phyloP scores from a whole-genome alignment of 805 yeast genomes.

The Saccharomycodes ludwigii region DNA sequence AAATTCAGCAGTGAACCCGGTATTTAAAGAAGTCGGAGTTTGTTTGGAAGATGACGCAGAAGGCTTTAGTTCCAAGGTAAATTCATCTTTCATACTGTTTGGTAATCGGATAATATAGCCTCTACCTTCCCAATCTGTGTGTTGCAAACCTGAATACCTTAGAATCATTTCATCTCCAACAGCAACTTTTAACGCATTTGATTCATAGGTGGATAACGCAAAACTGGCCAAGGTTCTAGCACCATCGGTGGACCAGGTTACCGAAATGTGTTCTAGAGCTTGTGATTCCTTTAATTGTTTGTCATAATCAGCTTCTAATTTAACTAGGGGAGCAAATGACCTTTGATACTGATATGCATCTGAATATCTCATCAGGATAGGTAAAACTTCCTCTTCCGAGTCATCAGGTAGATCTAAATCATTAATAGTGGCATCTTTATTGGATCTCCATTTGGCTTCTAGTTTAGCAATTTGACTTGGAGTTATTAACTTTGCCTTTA shows the following conservation, averaged over 20 bases:
- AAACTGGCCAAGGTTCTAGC: conserved; percentile 63
- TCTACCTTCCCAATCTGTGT: conserved; percentile 55
- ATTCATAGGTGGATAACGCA: conserved; percentile 53
- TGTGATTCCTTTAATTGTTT: conserved; percentile 62
- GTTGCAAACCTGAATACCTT: conserved; percentile 44
- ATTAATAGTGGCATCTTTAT: conserved; percentile 56
- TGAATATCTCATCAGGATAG: conserved; percentile 61
- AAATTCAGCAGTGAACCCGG: conserved; percentile 72
- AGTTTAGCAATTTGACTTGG: conserved; percentile 55
- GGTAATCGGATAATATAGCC: conserved; percentile 71
- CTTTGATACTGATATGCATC: conserved; percentile 82
- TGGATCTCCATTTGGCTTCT: conserved; percentile 72
- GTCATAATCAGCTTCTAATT: conserved; percentile 74
- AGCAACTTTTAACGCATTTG: conserved; percentile 53
- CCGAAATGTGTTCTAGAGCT: conserved; percentile 58
- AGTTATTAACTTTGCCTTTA: conserved; percentile 43
- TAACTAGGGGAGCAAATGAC: conserved; percentile 71
- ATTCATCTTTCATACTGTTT: conserved; percentile 48
- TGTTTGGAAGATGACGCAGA: conserved; percentile 20
- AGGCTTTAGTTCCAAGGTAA: conserved; percentile 54
- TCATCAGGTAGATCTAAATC: conserved; percentile 45
- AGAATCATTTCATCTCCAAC: conserved; percentile 77
- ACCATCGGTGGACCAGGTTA: conserved; percentile 68
- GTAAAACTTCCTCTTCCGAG: conserved; percentile 48
- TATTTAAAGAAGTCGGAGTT: conserved; percentile 40